A percentile compares a stretch with the other conserved stretches of the same genome.
phyloP scores from a whole-genome alignment of 139 green algal genomes.

The Volvox reticuliferus region DNA sequence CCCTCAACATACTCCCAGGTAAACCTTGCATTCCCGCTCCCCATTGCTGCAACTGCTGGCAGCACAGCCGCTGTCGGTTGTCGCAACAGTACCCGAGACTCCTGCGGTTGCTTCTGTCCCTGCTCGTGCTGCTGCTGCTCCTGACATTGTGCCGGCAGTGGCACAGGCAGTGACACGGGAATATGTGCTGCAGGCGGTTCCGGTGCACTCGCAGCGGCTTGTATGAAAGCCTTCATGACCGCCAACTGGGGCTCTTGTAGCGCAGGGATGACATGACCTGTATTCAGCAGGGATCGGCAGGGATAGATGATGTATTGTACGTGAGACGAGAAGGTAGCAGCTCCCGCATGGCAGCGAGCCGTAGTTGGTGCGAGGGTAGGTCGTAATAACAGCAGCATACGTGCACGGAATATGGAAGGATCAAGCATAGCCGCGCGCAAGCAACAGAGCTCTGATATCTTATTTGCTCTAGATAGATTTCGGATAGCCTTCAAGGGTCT shows the following conservation, averaged over 20 bases:
- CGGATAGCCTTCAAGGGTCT: no score
- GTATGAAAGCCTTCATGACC: constrained; percentile 54
- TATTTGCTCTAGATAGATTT: no score
- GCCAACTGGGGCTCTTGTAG: constrained; percentile 61
- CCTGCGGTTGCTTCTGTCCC: not conserved
- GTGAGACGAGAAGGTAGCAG: not conserved
- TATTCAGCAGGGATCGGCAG: not conserved
- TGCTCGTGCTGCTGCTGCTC: not conserved
- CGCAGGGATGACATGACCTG: constrained; percentile 70
- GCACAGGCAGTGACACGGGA: not conserved
- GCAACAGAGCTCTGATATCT: no score
- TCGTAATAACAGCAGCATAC: not conserved
- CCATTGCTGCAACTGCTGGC: not conserved
- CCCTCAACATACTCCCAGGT: no score
- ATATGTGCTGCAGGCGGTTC: not conserved
- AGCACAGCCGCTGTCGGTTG: not conserved
- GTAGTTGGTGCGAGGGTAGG: not conserved
- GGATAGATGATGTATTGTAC: not conserved
- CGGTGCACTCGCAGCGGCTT: not conserved
- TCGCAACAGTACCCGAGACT: not conserved
- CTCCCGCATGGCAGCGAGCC: no score
- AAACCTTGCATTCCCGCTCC: no score
- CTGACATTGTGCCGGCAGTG: not conserved
- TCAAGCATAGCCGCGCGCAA: no score
- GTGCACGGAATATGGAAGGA: no score